Conservation (phyloP, 2,329 filamentous ascomycete species). For the Cytospora schulzeri region DNA sequence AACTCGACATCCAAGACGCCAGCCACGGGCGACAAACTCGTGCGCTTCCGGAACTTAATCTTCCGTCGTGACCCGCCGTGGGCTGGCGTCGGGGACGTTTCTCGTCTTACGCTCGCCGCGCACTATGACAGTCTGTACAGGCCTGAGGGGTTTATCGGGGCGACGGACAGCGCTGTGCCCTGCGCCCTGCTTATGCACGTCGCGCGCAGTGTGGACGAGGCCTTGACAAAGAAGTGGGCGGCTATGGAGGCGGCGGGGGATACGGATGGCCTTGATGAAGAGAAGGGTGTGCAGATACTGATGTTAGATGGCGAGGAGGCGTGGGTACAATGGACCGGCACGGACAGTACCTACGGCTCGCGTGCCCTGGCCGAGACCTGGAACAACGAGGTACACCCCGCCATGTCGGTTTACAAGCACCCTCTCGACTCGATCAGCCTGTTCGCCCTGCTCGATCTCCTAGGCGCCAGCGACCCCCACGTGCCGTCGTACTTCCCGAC, state of each 20-base stretch:
- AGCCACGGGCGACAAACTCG: slow-evolving; percentile 58
- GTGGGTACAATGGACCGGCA: slow-evolving; percentile 70
- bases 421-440: slow-evolving; percentile 72
- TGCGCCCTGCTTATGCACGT: slow-evolving; percentile 84
- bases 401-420: slow-evolving; percentile 69
- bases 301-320: slow-evolving; percentile 84
- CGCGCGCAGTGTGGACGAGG: slow-evolving; percentile 69
- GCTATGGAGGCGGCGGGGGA: slow-evolving; percentile 63
- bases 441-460: slow-evolving; percentile 88
- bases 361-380: slow-evolving; percentile 72
- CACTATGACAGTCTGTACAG: slow-evolving; percentile 80
- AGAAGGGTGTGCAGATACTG: slow-evolving; percentile 77
- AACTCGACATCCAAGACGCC: slow-evolving; percentile 76
- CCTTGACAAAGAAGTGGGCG: slow-evolving; percentile 73
- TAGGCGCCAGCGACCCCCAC: slow-evolving; percentile 68
- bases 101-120: slow-evolving; percentile 75
- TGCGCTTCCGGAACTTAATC: slow-evolving; percentile 79
- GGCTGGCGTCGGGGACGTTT: slow-evolving; percentile 68
- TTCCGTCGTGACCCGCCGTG: slow-evolving; percentile 79
- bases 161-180: slow-evolving; percentile 80
- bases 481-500: slow-evolving; percentile 87
- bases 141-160: slow-evolving; percentile 78
- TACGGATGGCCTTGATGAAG: slow-evolving; percentile 57
- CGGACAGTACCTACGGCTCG: slow-evolving; percentile 77
- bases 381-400: slow-evolving; percentile 67